Evolutionary conservation across 768 basidiomycete genomes (phyloP).

Genomic region (Ramaria sp.): DNA sequence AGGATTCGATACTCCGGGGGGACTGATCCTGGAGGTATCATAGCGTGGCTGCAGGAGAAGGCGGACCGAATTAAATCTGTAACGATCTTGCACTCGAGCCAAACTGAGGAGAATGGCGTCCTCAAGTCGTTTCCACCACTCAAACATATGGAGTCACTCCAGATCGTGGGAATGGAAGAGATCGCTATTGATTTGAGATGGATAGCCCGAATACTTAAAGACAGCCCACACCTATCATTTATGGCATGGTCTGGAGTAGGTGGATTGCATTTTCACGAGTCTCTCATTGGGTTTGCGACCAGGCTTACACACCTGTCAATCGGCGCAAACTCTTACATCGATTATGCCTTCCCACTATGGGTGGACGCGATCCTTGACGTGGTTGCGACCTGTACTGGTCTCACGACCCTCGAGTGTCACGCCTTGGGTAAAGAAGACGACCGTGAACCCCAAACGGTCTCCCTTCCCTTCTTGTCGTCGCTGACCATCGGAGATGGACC

Average conservation of each 20-base stretch:
- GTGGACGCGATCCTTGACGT: conserved; percentile 3
- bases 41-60: neutral
- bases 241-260: neutral
- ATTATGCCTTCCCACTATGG: conserved; percentile 2
- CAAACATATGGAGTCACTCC: neutral
- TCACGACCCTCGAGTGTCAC: conserved; percentile 1
- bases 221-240: neutral
- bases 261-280: neutral
- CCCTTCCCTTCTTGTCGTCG: neutral
- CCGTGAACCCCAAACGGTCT: neutral
- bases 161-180: conserved; percentile 1
- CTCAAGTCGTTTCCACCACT: neutral
- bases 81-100: neutral
- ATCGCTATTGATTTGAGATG: neutral
- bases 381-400: neutral
- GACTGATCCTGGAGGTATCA: neutral
- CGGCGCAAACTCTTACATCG: neutral
- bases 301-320: conserved; percentile 3
- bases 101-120: neutral
- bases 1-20: neutral
- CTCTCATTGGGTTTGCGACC: neutral
- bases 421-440: conserved; percentile 1
- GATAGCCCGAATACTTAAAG: neutral
- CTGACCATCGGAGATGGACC: conserved; percentile 5
- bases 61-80: neutral